Percentiles rank a stretch among this genome's conserved stretches.
Conservation (phyloP, 2,329 filamentous ascomycete genomes). For the Sphaerulina populicola region DNA sequence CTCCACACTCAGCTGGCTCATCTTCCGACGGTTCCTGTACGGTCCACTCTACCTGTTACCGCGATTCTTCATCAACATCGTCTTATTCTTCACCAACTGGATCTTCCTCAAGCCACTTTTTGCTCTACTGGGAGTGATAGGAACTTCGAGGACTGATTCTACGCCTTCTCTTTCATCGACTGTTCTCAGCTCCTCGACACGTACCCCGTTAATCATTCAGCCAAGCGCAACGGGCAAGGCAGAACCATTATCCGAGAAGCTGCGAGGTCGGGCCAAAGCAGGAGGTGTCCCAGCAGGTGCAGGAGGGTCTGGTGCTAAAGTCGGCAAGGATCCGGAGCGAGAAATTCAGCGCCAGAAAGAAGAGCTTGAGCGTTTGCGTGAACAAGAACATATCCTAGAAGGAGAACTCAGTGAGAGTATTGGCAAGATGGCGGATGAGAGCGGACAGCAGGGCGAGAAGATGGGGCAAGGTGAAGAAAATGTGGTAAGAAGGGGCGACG, state of each 20-base stretch:
- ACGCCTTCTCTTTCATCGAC: conserved; percentile 7
- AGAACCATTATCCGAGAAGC: conserved; percentile 27
- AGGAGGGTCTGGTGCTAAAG: conserved; percentile 41
- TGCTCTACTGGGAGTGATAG: conserved; percentile 49
- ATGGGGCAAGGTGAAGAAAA: conserved; percentile 19
- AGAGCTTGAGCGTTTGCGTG: background rate
- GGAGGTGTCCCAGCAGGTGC: conserved; percentile 42
- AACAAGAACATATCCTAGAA: conserved; percentile 24
- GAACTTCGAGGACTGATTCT: conserved; percentile 32
- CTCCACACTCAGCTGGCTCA: conserved; percentile 70
- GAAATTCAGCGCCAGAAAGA: conserved; percentile 1
- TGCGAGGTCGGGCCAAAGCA: conserved; percentile 10
- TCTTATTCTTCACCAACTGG: conserved; percentile 26
- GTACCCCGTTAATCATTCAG: conserved; percentile 37
- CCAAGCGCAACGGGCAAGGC: conserved; percentile 37
- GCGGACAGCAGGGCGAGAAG: conserved; percentile 19
- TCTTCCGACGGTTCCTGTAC: conserved; percentile 78
- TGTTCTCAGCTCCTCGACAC: conserved; percentile 25
- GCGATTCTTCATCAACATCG: conserved; percentile 22
- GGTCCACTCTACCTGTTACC: conserved; percentile 82
- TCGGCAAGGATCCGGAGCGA: conserved; percentile 14
- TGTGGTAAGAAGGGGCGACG: conserved; percentile 36
- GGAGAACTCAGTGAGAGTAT: conserved; percentile 35
- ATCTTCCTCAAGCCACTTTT: conserved; percentile 31
- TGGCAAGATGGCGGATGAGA: conserved; percentile 38